These are phyloP conservation scores for Sarocladium kiliense DNA, from an alignment of 2,329 filamentous ascomycete genomes.

Conservation along the genomic window DNA sequence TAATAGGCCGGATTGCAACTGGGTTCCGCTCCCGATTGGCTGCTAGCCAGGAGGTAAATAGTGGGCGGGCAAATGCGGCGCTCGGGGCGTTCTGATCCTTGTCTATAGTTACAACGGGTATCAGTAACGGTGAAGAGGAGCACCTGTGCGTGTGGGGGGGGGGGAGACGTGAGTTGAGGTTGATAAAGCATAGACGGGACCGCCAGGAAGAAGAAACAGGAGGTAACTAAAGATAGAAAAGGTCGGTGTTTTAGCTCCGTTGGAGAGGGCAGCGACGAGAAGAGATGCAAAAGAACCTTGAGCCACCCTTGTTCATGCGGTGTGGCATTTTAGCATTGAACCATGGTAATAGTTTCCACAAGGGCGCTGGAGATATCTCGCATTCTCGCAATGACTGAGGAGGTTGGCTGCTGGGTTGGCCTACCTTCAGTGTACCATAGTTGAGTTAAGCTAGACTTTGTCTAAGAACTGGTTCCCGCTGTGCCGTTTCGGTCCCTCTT, in stretches of 20 bases:
- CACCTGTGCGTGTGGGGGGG: too few relatives aligned
- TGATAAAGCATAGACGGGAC: too few relatives aligned
- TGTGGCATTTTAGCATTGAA: not conserved
- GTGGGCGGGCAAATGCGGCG: not conserved
- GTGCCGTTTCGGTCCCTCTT: not conserved
- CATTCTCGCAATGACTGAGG: not conserved
- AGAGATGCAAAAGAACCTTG: not conserved
- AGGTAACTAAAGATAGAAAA: conserved; percentile 2
- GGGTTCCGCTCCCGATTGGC: not conserved
- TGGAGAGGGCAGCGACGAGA: not conserved
- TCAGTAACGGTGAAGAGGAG: not conserved
- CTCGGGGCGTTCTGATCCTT: not conserved
- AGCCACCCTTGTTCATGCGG: not conserved
- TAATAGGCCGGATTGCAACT: not conserved
- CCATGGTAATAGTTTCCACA: not conserved
- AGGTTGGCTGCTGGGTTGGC: not conserved
- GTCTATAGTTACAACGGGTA: not conserved
- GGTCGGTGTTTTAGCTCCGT: not conserved
- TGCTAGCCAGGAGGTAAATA: not conserved
- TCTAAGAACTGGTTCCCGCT: too few relatives aligned
- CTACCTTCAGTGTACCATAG: too few relatives aligned
- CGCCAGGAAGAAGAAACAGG: not conserved
- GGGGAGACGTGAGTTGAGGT: too few relatives aligned
- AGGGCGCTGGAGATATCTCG: not conserved
- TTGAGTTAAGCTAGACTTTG: not conserved